Evolutionary conservation across 176 grass and related monocot species (phyloP).

Genomic region (Cenchrus americanus): DNA sequence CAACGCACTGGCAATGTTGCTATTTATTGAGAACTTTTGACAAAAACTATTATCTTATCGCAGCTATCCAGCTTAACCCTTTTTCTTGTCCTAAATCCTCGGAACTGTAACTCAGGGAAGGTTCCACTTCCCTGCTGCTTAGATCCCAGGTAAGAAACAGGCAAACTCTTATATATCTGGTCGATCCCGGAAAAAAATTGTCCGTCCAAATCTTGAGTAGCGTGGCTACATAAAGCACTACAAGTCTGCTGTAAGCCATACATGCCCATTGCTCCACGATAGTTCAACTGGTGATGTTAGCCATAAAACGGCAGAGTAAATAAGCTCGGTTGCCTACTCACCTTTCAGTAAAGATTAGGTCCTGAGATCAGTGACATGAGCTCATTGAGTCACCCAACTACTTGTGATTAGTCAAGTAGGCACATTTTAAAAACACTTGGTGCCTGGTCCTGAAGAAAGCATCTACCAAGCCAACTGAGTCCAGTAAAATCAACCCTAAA

Average conservation of each 20-base stretch:
- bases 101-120: slow-evolving; percentile 3
- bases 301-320: slow-evolving; percentile 2
- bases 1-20: too few species aligned
- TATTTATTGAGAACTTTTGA: not conserved
- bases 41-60: not conserved
- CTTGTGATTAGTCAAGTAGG: not conserved
- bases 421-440: not conserved
- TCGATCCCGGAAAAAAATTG: slow-evolving; percentile 8
- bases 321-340: not conserved
- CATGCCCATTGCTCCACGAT: not conserved
- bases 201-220: not conserved
- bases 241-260: not conserved
- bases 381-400: not conserved
- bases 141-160: not conserved
- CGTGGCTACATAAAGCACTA: slow-evolving; percentile 6
- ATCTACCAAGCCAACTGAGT: slow-evolving; percentile 12
- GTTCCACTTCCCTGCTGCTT: slow-evolving; percentile 14
- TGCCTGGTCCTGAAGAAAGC: not conserved
- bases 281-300: not conserved
- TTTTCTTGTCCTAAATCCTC: slow-evolving; percentile 23
- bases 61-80: not conserved
- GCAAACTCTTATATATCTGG: slow-evolving; percentile 18
- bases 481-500: slow-evolving; percentile 15
- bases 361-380: slow-evolving; percentile 8
- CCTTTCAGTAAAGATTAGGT: slow-evolving; percentile 5